Evolutionary conservation across 2,329 filamentous ascomycete species (phyloP).

Genomic region (Colletotrichum sp.): DNA sequence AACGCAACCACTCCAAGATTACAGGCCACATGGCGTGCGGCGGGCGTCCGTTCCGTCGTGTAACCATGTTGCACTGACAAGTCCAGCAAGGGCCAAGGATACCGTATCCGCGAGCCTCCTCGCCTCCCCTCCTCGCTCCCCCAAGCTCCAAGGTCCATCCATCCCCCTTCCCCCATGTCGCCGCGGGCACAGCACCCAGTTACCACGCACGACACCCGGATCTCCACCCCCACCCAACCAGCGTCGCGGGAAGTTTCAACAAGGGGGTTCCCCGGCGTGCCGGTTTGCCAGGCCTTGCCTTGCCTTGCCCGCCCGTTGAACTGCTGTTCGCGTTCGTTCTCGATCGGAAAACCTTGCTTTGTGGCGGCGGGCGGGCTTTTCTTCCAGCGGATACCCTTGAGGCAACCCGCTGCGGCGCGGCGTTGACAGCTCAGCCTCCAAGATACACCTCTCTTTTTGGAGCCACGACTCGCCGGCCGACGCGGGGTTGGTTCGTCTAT

Average conservation of each 20-base stretch:
- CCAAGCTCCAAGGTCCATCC: not conserved
- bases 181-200: not conserved
- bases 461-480: not conserved
- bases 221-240: constrained; percentile 10
- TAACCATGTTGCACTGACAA: not conserved
- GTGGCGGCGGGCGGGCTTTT: not conserved
- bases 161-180: not conserved
- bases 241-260: constrained; percentile 3
- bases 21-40: not conserved
- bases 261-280: constrained; percentile 4
- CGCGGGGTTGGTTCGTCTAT: not conserved
- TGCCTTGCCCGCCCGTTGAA: not conserved
- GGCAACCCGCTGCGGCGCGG: not conserved
- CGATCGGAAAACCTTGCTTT: not conserved
- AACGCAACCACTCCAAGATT: not conserved
- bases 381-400: not conserved
- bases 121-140: too few species aligned
- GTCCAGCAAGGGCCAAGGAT: not conserved
- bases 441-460: not conserved
- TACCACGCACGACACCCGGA: not conserved
- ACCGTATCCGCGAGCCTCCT: not conserved
- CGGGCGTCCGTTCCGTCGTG: not conserved
- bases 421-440: constrained; percentile 2
- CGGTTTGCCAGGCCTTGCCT: not conserved
- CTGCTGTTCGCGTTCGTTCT: not conserved